Evolutionary conservation across 1,139 yeast genomes (phyloP), one percentile per base, ranked within the genome.

Genomic region (Pichia sp.): DNA sequence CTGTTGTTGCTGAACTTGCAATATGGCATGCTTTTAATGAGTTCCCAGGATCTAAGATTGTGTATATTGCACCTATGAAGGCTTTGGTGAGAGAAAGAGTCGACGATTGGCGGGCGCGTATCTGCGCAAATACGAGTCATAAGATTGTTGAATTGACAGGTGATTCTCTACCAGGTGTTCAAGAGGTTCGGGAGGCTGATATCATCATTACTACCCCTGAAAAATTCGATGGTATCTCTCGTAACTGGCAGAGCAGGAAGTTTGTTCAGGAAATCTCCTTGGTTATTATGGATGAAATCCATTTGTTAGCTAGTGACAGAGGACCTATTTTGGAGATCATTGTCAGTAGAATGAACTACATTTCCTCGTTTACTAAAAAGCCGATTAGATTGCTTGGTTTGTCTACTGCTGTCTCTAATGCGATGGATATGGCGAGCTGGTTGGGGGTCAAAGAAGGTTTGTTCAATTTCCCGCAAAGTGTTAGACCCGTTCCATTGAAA

Each of bases 391-490:
- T 93, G 29, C 60, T 93, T 32, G 99, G 99, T 21, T 76, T 93
- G 82, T 87, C 97, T 2, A 91, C 98, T 3, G 97, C 98, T 4
- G 97, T 93, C 17, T 86, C 97, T 0, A 93, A 93, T 62, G 97
- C 98, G 0, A 78, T 84, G 55, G 99, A 93, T 59, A 81, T 93
- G 94, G 98, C 96, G 0, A 85, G 94, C 12, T 93, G 99, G 99
- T 66, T 93, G 17, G 93, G 94, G 14, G 95, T 88, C 6, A 74
- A 77, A 45, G 82, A 81, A 43, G 98, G 97, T 0, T 62, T 93
- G 35, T 93, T 82, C 60, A 93, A 93, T 55, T 93, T 91, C 58
- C 94, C 98, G 1, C 86, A 81, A 43, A 85, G 96, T 32, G 96
- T 91, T 27, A 82, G 98, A 54, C 98, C 98, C 0, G 98, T 93